Percentiles rank a stretch among this genome's conserved stretches.
Evolutionary conservation across 1,284 basidiomycete species (phyloP).

Genomic region (Prillingera fragicola): DNA sequence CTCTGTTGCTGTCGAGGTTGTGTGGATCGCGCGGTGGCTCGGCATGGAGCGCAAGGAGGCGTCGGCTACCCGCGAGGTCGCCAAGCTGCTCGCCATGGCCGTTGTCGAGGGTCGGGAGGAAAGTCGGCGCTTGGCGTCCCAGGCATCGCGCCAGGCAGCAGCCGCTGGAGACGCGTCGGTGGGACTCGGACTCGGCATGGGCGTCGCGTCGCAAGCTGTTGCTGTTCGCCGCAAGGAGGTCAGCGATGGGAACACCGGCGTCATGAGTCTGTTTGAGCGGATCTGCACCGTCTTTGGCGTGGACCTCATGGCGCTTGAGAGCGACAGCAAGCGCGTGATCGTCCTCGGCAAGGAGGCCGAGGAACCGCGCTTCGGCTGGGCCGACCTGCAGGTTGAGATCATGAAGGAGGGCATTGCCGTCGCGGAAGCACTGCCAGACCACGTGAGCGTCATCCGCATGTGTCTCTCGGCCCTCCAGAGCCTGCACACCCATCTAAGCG

Average conservation of each 20-base stretch:
- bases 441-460: slow-evolving; percentile 28
- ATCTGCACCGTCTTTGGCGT: slow-evolving; percentile 57
- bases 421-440: slow-evolving; percentile 72
- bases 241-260: slow-evolving; percentile 68
- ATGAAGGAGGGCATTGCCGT: slow-evolving; percentile 85
- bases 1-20: slow-evolving; percentile 61
- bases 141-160: too few species aligned
- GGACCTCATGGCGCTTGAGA: slow-evolving; percentile 5
- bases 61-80: slow-evolving; percentile 72
- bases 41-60: slow-evolving; percentile 80
- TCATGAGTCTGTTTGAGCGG: slow-evolving; percentile 66
- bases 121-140: too few species aligned
- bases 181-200: neutral
- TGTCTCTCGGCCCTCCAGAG: slow-evolving; percentile 65
- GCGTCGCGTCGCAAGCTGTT: slow-evolving; percentile 40
- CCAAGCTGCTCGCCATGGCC: slow-evolving; percentile 71
- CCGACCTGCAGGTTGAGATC: slow-evolving; percentile 83
- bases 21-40: slow-evolving; percentile 67
- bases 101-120: slow-evolving; percentile 54
- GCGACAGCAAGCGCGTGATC: slow-evolving; percentile 7
- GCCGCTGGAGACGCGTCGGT: too few species aligned
- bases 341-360: slow-evolving; percentile 23
- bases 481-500: slow-evolving; percentile 60
- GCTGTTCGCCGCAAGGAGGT: slow-evolving; percentile 66
- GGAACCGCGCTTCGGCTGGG: slow-evolving; percentile 68